These are phyloP conservation scores for Nannizziopsis arthrosporioides DNA, from an alignment of 2,329 filamentous ascomycete species.

Conservation along the genomic window DNA sequence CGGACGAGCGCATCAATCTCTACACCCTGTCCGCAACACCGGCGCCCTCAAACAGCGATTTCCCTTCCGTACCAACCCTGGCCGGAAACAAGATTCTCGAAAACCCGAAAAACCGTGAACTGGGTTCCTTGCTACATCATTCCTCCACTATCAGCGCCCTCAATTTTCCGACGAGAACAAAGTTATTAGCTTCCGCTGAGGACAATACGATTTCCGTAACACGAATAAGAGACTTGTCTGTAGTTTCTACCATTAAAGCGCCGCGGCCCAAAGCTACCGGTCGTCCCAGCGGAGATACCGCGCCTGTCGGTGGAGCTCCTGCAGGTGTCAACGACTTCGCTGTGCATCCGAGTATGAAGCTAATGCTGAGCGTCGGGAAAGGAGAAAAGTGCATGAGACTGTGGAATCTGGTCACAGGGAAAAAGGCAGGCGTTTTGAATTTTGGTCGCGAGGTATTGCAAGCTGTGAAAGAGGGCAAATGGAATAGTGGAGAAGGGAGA, in stretches of 20 bases:
- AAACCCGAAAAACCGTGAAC: conserved; percentile 74
- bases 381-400: conserved; percentile 84
- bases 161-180: conserved; percentile 71
- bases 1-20: conserved; percentile 88
- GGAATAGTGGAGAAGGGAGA: conserved; percentile 69
- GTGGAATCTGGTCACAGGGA: conserved; percentile 94
- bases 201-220: conserved; percentile 87
- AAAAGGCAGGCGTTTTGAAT: conserved; percentile 84
- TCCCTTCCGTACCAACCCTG: conserved; percentile 53
- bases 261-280: conserved; percentile 71
- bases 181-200: conserved; percentile 76
- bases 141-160: conserved; percentile 68
- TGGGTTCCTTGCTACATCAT: conserved; percentile 81
- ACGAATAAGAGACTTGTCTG: conserved; percentile 75
- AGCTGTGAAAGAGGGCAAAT: conserved; percentile 63
- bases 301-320: conserved; percentile 65
- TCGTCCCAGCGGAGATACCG: conserved; percentile 80
- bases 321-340: conserved; percentile 91
- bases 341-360: conserved; percentile 88
- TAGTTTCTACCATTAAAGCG: conserved; percentile 77
- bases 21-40: conserved; percentile 72
- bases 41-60: conserved; percentile 44
- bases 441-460: conserved; percentile 63
- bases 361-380: conserved; percentile 86
- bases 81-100: conserved; percentile 64